Evolutionary conservation across 495 filamentous ascomycete species (phyloP), one percentile per base, ranked within the genome.

Genomic region (Achaetomiella virescens): DNA sequence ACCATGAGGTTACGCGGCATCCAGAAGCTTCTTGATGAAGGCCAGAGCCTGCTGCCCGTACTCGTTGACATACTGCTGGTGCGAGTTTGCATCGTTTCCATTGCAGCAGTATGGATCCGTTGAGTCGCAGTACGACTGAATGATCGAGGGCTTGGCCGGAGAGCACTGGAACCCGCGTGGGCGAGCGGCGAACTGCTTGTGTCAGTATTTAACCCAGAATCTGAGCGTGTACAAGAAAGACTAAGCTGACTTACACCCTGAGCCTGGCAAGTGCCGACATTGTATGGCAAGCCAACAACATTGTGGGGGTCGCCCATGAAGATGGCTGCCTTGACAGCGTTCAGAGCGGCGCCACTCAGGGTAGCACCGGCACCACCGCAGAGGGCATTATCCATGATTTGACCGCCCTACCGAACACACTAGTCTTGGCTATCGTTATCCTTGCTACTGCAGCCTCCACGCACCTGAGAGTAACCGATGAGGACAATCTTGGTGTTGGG

Each of bases 41-140:
- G 69, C 57, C 3, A 84, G 61, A 8, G 82, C 82, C 58, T 75
- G 70, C 45, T 73, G 61, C 15, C 82, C 82, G 63, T 85, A 85
- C 61, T 80, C 75, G 48, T 63, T 65, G 33, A 76, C 81, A 57
- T 85, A 85, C 12, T 77, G 74, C 65, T 83, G 75, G 65, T 84
- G 82, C 6, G 75, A 75, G 52, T 72, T 72, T 4, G 72, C 72
- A 59, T 84, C 69, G 66, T 67, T 83, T 48, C 82, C 82, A 41
- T 76, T 83, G 72, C 81, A 84, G 74, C 82, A 85, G 66, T 83
- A 84, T 8, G 82, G 82, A 64, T 85, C 82, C 6, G 78, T 56
- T 20, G 77, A 62, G 66, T 85, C 82, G 66, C 82, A 85, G 73
- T 84, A 85, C 9, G 72, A 79, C 66, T 83, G 65, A 49, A 85